Evolutionary conservation across 306 rosid species (phyloP).

Genomic region (Gastrolobium villosum): DNA sequence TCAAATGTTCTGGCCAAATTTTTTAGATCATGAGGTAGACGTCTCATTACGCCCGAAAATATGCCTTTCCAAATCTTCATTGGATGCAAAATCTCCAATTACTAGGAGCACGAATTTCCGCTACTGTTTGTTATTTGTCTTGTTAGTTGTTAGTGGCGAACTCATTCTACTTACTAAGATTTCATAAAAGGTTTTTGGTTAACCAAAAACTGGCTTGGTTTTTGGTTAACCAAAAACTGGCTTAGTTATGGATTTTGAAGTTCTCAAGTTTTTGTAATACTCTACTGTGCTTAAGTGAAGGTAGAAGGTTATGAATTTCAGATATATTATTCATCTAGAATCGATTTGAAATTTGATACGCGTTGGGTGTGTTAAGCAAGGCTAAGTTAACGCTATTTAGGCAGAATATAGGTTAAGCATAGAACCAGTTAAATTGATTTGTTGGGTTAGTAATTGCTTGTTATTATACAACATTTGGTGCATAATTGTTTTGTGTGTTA

Average conservation of each 20-base stretch:
- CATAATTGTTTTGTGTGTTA: too few species aligned
- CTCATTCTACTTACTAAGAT: background rate
- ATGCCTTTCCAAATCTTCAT: slow-evolving; percentile 18
- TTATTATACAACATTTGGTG: too few species aligned
- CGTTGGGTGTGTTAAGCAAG: too few species aligned
- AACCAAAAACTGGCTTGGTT: background rate
- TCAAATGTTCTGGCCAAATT: background rate
- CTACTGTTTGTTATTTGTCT: background rate
- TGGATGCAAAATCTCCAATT: background rate
- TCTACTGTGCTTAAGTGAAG: too few species aligned
- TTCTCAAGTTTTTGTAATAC: too few species aligned
- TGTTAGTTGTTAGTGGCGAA: background rate
- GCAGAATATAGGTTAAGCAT: too few species aligned
- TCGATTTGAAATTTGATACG: too few species aligned
- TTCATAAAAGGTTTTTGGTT: background rate
- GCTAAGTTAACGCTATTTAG: too few species aligned
- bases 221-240: background rate
- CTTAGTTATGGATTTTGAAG: background rate
- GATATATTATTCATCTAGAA: too few species aligned
- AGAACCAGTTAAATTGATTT: too few species aligned
- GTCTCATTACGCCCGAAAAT: slow-evolving; percentile 4
- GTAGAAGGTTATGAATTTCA: too few species aligned
- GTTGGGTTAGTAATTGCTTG: too few species aligned
- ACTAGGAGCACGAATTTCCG: background rate
- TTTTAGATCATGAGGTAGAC: background rate